Evolutionary conservation across 108 stramenopile genomes (phyloP).

Genomic region (Thalassiosira profunda): DNA sequence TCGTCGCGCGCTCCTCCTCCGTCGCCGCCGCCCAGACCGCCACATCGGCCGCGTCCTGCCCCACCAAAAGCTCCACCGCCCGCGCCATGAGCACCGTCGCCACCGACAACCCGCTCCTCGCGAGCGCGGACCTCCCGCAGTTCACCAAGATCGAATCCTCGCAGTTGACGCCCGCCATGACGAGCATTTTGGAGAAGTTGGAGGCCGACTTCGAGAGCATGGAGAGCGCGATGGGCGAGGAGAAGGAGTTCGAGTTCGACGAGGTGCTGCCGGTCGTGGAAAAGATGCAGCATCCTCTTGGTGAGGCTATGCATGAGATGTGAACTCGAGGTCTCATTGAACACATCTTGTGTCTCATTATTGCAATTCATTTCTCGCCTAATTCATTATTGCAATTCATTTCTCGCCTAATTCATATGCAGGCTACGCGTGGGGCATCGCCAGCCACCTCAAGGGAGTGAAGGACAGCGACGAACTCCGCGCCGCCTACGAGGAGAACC

Average conservation of each 20-base stretch:
- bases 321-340: conserved; percentile 39
- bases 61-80: conserved; percentile 9
- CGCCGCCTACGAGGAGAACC: conserved; percentile 91
- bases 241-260: conserved; percentile 18
- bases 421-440: conserved; percentile 96
- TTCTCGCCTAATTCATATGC: conserved; percentile 40
- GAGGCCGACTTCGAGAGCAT: conserved; percentile 73
- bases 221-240: conserved; percentile 50
- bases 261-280: conserved; percentile 85
- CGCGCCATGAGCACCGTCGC: conserved; percentile 8
- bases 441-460: conserved; percentile 96
- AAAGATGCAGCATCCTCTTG: conserved; percentile 73
- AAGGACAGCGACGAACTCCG: conserved; percentile 96
- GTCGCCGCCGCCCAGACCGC: not conserved
- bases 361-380: not conserved
- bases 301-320: conserved; percentile 1
- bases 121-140: conserved; percentile 85
- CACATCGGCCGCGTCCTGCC: not conserved
- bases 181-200: conserved; percentile 62
- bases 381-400: conserved; percentile 12
- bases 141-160: conserved; percentile 83
- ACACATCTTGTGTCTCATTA: not conserved
- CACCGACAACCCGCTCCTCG: conserved; percentile 80
- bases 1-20: conserved; percentile 1
- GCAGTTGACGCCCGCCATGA: conserved; percentile 89